Evolutionary conservation across 768 basidiomycete genomes (phyloP).

Genomic region (Boletus pseudo-olivaceus): DNA sequence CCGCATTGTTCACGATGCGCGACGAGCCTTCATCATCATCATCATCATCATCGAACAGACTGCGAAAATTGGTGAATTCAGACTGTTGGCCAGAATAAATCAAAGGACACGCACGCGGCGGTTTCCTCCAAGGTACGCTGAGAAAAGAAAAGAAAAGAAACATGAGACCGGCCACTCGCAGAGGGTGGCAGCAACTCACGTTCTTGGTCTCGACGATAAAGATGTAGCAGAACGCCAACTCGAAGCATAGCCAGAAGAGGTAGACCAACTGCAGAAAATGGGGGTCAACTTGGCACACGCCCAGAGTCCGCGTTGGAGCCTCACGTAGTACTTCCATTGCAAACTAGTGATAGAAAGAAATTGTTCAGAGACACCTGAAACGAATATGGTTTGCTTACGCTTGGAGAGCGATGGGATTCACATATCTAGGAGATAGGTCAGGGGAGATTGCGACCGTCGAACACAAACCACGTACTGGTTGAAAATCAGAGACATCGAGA

Average conservation of each 20-base stretch:
- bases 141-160: background rate
- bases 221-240: slow-evolving; percentile 36
- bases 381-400: slow-evolving; percentile 6
- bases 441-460: slow-evolving; percentile 17
- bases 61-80: background rate
- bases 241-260: slow-evolving; percentile 39
- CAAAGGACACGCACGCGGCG: slow-evolving; percentile 10
- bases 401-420: slow-evolving; percentile 36
- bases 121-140: slow-evolving; percentile 21
- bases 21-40: background rate
- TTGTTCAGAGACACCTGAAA: background rate
- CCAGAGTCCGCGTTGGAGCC: slow-evolving; percentile 1
- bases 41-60: slow-evolving; percentile 13
- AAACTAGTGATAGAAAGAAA: slow-evolving; percentile 15
- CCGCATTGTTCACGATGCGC: background rate
- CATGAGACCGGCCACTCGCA: background rate
- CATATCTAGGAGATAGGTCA: slow-evolving; percentile 23
- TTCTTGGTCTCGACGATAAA: slow-evolving; percentile 40
- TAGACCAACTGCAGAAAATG: slow-evolving; percentile 24
- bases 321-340: slow-evolving; percentile 46
- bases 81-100: too few relatives aligned
- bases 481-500: slow-evolving; percentile 41
- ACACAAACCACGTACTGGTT: slow-evolving; percentile 36
- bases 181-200: slow-evolving; percentile 9
- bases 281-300: background rate